A percentile compares a stretch with the other conserved stretches of the same genome.
phyloP scores from a whole-genome alignment of 371 early-diverging fungal species.

The Apophysomyces sp. region DNA sequence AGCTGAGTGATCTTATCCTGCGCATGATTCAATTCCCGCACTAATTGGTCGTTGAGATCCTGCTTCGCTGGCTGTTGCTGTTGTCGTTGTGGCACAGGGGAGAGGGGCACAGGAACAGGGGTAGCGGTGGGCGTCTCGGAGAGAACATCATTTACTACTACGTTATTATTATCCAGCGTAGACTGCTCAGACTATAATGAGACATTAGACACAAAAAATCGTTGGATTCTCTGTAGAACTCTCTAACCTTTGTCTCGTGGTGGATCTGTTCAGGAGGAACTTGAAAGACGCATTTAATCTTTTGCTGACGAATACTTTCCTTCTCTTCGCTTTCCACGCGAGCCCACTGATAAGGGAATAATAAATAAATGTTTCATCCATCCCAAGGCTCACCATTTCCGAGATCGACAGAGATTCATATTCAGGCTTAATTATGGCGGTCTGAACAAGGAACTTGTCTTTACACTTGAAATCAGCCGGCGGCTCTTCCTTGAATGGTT shows the following conservation, averaged over 20 bases:
- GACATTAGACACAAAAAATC: no score
- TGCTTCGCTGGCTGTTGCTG: neutral
- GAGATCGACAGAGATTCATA: constrained; percentile 17
- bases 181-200: no score
- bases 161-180: neutral
- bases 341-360: constrained; percentile 2
- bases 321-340: constrained; percentile 1
- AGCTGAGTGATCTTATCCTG: neutral
- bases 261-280: neutral
- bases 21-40: neutral
- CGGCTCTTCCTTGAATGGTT: constrained; percentile 66
- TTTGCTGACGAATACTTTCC: neutral
- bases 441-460: constrained; percentile 84
- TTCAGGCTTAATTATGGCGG: constrained; percentile 65
- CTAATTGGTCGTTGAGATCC: neutral
- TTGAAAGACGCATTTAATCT: constrained; percentile 5
- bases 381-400: neutral
- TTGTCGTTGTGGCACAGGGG: neutral
- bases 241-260: neutral
- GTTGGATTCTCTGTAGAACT: no score
- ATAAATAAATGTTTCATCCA: neutral
- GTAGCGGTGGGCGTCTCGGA: neutral
- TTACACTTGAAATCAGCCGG: constrained; percentile 62
- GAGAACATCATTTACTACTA: neutral
- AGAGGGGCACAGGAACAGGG: neutral